Evolutionary conservation across 2,329 filamentous ascomycete genomes (phyloP).

Genomic region (Ophiostoma sp.): DNA sequence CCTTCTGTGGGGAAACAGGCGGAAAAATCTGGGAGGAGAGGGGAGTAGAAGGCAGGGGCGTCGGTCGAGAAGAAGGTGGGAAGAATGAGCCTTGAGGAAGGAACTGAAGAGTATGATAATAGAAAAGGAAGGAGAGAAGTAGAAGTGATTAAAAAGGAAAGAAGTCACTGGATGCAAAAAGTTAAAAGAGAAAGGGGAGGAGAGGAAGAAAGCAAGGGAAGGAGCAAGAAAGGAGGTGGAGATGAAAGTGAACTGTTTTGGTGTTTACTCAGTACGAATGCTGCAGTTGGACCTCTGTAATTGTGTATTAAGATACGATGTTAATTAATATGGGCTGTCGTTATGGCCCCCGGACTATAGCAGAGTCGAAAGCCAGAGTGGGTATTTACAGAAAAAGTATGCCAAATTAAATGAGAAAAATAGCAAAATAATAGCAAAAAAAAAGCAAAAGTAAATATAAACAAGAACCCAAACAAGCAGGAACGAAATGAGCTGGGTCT

Average conservation of each 20-base stretch:
- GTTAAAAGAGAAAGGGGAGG: not conserved
- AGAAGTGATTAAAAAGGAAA: not conserved
- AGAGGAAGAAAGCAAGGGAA: not conserved
- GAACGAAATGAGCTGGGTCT: constrained; percentile 6
- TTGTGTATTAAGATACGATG: not conserved
- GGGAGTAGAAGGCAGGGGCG: constrained; percentile 6
- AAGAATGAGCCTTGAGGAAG: not conserved
- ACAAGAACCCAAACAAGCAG: not conserved
- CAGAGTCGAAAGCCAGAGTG: constrained; percentile 12
- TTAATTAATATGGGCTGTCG: constrained; percentile 19
- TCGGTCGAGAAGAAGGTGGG: not conserved
- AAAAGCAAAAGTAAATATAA: constrained; percentile 10
- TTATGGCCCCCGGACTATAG: constrained; percentile 23
- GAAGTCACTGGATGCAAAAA: constrained; percentile 8
- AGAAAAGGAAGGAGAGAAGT: not conserved
- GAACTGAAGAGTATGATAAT: not conserved
- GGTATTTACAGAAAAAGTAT: constrained; percentile 18
- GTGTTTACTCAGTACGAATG: not conserved
- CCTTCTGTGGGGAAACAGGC: constrained; percentile 20
- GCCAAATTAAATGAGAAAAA: constrained; percentile 15
- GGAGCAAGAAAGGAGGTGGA: constrained; percentile 13
- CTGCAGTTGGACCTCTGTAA: constrained; percentile 4
- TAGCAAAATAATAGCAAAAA: constrained; percentile 15
- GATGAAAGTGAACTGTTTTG: constrained; percentile 14
- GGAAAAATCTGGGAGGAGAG: constrained; percentile 12